A percentile compares a stretch with the other conserved stretches of the same genome.
These are phyloP conservation scores for Phyllosticta capitalensis DNA, from an alignment of 2,329 filamentous ascomycete genomes.

Conservation along the genomic window DNA sequence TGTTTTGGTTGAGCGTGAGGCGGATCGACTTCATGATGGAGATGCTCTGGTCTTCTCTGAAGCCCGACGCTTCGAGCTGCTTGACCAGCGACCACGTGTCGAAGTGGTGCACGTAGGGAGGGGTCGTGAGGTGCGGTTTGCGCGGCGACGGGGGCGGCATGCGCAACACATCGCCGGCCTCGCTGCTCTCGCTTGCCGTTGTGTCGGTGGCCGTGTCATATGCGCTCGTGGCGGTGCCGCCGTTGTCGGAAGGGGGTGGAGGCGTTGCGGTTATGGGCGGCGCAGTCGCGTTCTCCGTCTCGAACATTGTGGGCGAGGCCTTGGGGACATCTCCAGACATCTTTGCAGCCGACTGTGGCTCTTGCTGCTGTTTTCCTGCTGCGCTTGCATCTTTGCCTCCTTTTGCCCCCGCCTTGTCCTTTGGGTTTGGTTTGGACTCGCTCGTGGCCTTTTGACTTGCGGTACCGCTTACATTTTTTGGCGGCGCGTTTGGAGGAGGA, in stretches of 20 bases:
- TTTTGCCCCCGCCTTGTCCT: background rate
- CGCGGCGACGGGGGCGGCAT: slow-evolving; percentile 35
- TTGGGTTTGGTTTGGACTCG: background rate
- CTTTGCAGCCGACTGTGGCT: background rate
- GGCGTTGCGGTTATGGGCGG: slow-evolving; percentile 5
- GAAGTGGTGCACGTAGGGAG: slow-evolving; percentile 89
- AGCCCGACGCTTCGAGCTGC: slow-evolving; percentile 62
- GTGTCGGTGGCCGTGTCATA: slow-evolving; percentile 3
- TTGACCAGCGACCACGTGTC: slow-evolving; percentile 87
- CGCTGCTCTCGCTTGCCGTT: slow-evolving; percentile 19
- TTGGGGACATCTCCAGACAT: background rate
- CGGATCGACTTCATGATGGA: slow-evolving; percentile 90
- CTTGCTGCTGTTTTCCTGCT: background rate
- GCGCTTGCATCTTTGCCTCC: background rate
- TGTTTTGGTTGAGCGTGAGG: slow-evolving; percentile 63
- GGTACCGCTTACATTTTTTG: background rate
- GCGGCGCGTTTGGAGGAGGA: slow-evolving; percentile 22
- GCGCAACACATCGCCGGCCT: slow-evolving; percentile 32
- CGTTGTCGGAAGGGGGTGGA: background rate
- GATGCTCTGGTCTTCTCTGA: slow-evolving; percentile 63
- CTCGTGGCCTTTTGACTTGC: slow-evolving; percentile 3
- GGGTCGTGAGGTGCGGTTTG: slow-evolving; percentile 59
- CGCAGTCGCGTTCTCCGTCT: background rate
- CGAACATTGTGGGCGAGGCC: background rate
- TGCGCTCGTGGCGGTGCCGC: background rate